Evolutionary conservation across 257 asterid genomes (phyloP).

Genomic region (Datura wrightii): DNA sequence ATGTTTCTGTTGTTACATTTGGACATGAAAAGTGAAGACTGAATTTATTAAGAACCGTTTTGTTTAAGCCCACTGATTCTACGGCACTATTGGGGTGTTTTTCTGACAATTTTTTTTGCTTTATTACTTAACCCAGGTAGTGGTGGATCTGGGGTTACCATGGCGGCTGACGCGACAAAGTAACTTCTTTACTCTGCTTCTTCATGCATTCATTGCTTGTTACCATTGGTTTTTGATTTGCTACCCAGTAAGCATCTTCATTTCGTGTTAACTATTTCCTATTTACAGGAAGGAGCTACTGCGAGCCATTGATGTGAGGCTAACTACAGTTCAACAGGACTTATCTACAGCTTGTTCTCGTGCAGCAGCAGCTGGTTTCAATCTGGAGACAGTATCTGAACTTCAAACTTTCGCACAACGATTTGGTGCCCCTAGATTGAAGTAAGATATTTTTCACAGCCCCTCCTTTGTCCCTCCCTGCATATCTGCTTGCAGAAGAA

Average conservation of each 20-base stretch:
- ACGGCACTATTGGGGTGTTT: neutral
- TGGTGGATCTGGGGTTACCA: constrained; percentile 60
- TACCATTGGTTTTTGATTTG: neutral
- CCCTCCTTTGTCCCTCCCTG: neutral
- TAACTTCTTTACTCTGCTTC: constrained; percentile 45
- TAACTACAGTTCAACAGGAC: constrained; percentile 78
- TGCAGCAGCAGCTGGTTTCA: constrained; percentile 88
- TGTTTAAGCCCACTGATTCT: neutral
- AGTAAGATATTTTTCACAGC: constrained; percentile 56
- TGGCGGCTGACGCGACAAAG: constrained; percentile 89
- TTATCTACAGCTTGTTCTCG: constrained; percentile 73
- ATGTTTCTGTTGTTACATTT: neutral
- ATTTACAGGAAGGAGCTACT: constrained; percentile 83
- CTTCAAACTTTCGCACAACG: constrained; percentile 85
- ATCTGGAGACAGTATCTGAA: constrained; percentile 63
- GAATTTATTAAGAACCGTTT: neutral
- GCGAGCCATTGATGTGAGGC: constrained; percentile 92
- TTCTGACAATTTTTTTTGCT: constrained; percentile 21
- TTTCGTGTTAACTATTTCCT: constrained; percentile 28
- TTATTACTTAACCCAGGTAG: constrained; percentile 59
- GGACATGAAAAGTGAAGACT: constrained; percentile 2
- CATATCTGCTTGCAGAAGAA: neutral
- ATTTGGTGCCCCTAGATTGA: constrained; percentile 79
- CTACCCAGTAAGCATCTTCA: constrained; percentile 23
- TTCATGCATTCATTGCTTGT: neutral